Conservation (phyloP, 1,284 basidiomycete genomes). For the Chalciporus sp. region DNA sequence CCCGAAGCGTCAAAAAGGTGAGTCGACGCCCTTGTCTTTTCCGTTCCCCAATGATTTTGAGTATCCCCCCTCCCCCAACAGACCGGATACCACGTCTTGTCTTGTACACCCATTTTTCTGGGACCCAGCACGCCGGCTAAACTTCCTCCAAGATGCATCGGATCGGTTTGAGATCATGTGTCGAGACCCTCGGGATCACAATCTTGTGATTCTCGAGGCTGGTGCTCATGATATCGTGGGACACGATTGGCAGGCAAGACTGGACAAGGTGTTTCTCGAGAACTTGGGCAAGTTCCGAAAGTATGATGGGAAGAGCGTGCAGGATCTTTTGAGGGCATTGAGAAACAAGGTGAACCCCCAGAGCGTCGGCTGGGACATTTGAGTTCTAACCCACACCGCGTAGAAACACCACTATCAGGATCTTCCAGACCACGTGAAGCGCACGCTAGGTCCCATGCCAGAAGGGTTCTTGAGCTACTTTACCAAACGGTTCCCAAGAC, state of each 20-base stretch:
- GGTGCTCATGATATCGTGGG: slow-evolving; percentile 73
- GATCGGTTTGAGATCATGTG: slow-evolving; percentile 99
- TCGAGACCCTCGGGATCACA: slow-evolving; percentile 82
- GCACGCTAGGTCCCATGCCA: slow-evolving; percentile 86
- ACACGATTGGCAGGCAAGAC: slow-evolving; percentile 83
- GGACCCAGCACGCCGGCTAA: slow-evolving; percentile 83
- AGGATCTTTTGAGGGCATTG: slow-evolving; percentile 90
- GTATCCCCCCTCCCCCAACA: slow-evolving; percentile 31
- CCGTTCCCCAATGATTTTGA: background rate
- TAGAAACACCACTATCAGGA: slow-evolving; percentile 99
- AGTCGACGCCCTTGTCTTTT: slow-evolving; percentile 24
- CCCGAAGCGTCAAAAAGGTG: slow-evolving; percentile 75
- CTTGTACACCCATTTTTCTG: slow-evolving; percentile 97
- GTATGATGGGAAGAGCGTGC: slow-evolving; percentile 89
- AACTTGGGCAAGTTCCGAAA: slow-evolving; percentile 97
- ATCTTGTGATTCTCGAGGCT: slow-evolving; percentile 77
- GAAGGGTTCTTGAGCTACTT: slow-evolving; percentile 94
- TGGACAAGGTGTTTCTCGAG: slow-evolving; percentile 91
- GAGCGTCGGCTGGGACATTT: slow-evolving; percentile 2
- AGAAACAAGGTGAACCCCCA: slow-evolving; percentile 82
- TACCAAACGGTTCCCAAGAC: slow-evolving; percentile 84
- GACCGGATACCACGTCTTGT: slow-evolving; percentile 86
- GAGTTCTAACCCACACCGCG: slow-evolving; percentile 7
- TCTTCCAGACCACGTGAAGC: slow-evolving; percentile 86
- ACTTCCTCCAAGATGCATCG: slow-evolving; percentile 95